phyloP scores from a whole-genome alignment of 139 green algal genomes.

The Spirogloea muscicola region DNA sequence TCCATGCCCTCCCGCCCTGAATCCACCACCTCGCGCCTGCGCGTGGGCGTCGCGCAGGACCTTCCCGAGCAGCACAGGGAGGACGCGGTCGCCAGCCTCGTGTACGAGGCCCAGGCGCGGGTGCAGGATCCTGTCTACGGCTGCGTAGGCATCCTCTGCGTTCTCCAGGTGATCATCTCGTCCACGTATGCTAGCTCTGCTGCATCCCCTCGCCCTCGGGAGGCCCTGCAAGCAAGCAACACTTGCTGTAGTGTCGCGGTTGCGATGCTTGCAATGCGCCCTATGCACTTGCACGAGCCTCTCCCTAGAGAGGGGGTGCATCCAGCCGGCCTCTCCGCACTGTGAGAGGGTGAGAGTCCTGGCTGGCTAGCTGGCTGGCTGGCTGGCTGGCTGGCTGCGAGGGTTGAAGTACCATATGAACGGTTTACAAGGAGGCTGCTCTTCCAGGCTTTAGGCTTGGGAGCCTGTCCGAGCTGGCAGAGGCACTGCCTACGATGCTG shows the following conservation, averaged over 20 bases:
- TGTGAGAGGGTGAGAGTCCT: too few relatives aligned
- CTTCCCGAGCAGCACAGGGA: slow-evolving; percentile 18
- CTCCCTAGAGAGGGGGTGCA: too few relatives aligned
- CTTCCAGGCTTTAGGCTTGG: too few relatives aligned
- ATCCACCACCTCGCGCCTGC: too few relatives aligned
- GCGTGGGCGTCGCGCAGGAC: slow-evolving; percentile 3
- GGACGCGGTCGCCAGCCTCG: slow-evolving; percentile 25
- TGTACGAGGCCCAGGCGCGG: slow-evolving; percentile 22
- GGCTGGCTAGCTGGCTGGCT: too few relatives aligned
- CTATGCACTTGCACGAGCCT: not conserved
- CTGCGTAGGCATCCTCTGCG: slow-evolving; percentile 24
- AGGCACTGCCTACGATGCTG: too few relatives aligned
- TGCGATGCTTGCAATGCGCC: not conserved
- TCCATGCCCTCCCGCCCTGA: too few relatives aligned
- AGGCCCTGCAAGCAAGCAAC: not conserved
- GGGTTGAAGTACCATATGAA: too few relatives aligned
- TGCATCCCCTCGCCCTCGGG: not conserved
- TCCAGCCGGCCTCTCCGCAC: too few relatives aligned
- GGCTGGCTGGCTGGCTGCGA: too few relatives aligned
- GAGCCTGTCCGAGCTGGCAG: too few relatives aligned
- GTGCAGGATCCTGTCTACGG: slow-evolving; percentile 35
- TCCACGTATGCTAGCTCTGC: not conserved
- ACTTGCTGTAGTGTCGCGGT: not conserved
- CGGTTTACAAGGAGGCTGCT: too few relatives aligned
- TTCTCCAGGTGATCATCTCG: slow-evolving; percentile 22